phyloP scores from a whole-genome alignment of 2,329 filamentous ascomycete genomes.

The Trichoderma koningiopsis region DNA sequence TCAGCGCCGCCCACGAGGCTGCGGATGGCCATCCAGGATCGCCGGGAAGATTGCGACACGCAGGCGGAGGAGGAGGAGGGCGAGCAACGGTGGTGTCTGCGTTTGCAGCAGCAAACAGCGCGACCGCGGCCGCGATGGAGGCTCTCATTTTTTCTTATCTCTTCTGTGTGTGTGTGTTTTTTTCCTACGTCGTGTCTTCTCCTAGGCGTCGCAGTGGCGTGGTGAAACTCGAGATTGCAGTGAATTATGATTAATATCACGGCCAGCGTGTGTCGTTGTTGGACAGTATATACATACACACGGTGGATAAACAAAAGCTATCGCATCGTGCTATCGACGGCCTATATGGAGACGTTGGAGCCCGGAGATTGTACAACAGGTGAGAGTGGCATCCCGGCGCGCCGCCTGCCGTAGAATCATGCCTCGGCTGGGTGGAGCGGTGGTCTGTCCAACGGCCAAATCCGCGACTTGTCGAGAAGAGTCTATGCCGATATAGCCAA shows the following conservation, averaged over 20 bases:
- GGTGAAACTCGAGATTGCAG: not conserved
- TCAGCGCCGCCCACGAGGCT: slow-evolving; percentile 40
- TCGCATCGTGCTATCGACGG: slow-evolving; percentile 1
- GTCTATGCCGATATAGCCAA: not conserved
- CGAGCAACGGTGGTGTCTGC: not conserved
- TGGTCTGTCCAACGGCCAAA: not conserved
- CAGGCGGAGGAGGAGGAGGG: not conserved
- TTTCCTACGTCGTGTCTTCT: not conserved
- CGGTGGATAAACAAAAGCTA: not conserved
- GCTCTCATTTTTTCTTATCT: not conserved
- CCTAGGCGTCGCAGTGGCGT: not conserved
- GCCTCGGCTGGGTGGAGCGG: slow-evolving; percentile 5
- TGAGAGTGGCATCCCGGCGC: not conserved
- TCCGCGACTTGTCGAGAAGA: not conserved
- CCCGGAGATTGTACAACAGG: slow-evolving; percentile 13
- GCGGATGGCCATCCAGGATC: not conserved
- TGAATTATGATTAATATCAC: not conserved
- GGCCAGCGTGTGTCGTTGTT: not conserved
- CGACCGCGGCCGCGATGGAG: not conserved
- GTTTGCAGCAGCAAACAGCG: not conserved
- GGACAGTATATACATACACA: slow-evolving; percentile 3
- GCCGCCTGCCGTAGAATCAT: not conserved
- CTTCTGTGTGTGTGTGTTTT: not conserved
- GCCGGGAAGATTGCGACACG: slow-evolving; percentile 4
- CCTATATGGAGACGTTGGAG: slow-evolving; percentile 4